Conservation (phyloP, 2,329 filamentous ascomycete species). For the Aspergillus sp. region DNA sequence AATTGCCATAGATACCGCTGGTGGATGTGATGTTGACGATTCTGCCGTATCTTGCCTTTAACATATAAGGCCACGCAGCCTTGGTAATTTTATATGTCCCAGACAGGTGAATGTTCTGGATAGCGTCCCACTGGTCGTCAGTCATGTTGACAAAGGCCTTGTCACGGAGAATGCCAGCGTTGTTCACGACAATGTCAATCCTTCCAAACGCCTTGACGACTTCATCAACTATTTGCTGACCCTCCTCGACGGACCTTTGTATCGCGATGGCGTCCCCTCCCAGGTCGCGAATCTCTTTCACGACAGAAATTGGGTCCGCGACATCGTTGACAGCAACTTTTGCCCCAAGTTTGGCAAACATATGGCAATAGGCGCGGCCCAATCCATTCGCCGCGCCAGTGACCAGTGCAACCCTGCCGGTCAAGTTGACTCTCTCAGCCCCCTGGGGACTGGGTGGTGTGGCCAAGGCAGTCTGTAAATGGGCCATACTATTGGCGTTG, state of each 20-base stretch:
- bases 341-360: neutral
- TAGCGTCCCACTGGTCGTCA: neutral
- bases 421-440: neutral
- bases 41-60: constrained; percentile 2
- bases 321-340: neutral
- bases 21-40: constrained; percentile 2
- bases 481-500: neutral
- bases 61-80: constrained; percentile 2
- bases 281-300: neutral
- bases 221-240: neutral
- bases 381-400: neutral
- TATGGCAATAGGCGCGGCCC: neutral
- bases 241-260: neutral
- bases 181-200: constrained; percentile 4
- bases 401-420: neutral
- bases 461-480: neutral
- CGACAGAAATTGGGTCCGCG: neutral
- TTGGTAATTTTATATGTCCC: constrained; percentile 1
- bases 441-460: neutral
- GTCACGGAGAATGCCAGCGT: neutral
- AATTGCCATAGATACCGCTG: neutral
- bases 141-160: neutral
- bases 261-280: neutral
- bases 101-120: neutral
- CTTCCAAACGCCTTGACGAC: neutral